Base-by-base conservation (phyloP, 225 moss, liverwort and hornwort species). In the Sphagnum contortum region DNA sequence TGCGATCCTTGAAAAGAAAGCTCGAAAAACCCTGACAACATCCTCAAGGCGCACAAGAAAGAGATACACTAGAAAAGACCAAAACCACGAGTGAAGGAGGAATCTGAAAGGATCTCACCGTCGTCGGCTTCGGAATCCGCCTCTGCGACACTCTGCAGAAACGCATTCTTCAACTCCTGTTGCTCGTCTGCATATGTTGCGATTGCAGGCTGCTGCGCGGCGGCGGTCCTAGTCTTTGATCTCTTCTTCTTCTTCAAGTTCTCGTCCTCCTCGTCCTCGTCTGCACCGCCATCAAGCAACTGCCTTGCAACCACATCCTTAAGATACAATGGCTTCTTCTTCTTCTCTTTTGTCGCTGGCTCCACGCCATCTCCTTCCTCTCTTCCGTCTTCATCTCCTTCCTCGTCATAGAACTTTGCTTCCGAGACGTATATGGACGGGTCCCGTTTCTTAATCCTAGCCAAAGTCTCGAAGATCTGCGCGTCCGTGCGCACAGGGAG, bases 271-370 rank as follows among this genome's bases (percentile, higher is more conserved):
- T 86, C 69, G 4, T 79, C 84, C 2, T 74, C 75, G 0, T 83
- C 78, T 10, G 76, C 78, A 11, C 75, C 77, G 47, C 77, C 85
- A 49, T 85, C 91, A 3, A 98, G 90, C 48, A 98, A 71, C 4
- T 88, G 86, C 46, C 82, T 83, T 8, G 98, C 98, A 69, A 83
- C 83, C 44, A 98, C 91, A 58, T 98, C 98, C 71, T 98, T 98
- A 83, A 98, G 65, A 77, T 93, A 98, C 71, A 91, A 14, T 6
- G 92, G 90, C 74, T 84, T 92, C 77, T 82, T 85, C 64, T 81
- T 76, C 74, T 84, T 92, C 77, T 82, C 83, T 63, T 87, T 90
- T 66, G 79, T 76, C 66, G 47, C 65, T 3, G 44, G 57, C 3
- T 3, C 64, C 11, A 5, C 55, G 7, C 1, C n/a, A 2, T 60